Base-by-base conservation (phyloP, 257 asterid genomes). In the Solanum corneliomulleri region DNA sequence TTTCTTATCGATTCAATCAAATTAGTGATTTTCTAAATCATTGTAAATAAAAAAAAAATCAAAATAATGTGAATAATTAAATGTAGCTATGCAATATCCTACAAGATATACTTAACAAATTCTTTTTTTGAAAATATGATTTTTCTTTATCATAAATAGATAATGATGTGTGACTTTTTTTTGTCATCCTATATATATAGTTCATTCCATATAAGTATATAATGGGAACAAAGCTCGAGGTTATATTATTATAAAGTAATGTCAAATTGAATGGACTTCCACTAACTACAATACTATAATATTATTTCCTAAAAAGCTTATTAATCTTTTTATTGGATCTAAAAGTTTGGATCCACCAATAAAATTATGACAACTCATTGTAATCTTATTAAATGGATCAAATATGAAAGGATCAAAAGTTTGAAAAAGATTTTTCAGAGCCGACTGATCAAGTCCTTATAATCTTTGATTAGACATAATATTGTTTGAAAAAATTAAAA, bases 161-260 rank as follows among this genome's bases (percentile, higher is more conserved):
- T 81, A 81, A 81, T 81, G 85, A 81, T 81, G 85, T 18, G 29
- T 20, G 42, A 81, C 85, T 49, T 81, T 81, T 80, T 78, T 47
- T 78, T 5, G 23, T 15, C 25, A 77, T 77, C 39, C 1, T 21
- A 5, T 9, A 35, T 15, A 78, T 80, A 5, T 33, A 39, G 23
- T 29, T 80, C 66, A 47, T 80, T 29, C 29, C 44, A 29, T n/a
- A 74, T 66, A 37, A 37, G 39, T 37, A 37, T 37, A 90, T 88
- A 91, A 89, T 94, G 95, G 97, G 97, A 89, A 87, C 97, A 89
- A 87, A 92, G 95, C 95, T 94, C 94, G 97, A 94, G 95, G 94
- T 72, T 23, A 39, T 89, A 74, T 37, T 89, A 78, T 85, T 85
- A 87, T 69, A 87, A 86, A 86, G 25, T 41, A 64, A 72, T 80